Base-by-base conservation (phyloP, 2,329 filamentous ascomycete genomes). In the Cladorrhinum sp. region DNA sequence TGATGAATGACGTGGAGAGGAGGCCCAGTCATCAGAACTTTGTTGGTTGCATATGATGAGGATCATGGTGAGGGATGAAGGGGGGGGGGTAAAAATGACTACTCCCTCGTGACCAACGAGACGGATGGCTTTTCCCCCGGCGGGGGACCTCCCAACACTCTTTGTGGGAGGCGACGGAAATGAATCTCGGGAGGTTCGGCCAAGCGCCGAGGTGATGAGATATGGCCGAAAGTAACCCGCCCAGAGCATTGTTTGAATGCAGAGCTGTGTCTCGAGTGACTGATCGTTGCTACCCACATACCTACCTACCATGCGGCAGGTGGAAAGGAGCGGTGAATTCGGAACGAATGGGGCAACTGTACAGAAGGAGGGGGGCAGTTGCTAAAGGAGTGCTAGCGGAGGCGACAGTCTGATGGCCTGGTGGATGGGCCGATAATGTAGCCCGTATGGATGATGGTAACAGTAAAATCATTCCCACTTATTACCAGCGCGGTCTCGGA, bases 261-360 rank as follows among this genome's bases (percentile, higher is more conserved):
- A 52, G 57, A 51, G 54, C 58, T 48, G 61, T 50, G 52, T 60
- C 28, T 30, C 23, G 49, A 28, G 26, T 28, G 26, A 9, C n/a
- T n/a, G n/a, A n/a, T n/a, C n/a, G n/a, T n/a, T n/a, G n/a, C n/a
- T n/a, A n/a, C n/a, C n/a, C n/a, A n/a, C n/a, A n/a, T n/a, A n/a
- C n/a, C n/a, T n/a, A n/a, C n/a, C n/a, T 50, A 58, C 58, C 50
- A 59, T 57, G 59, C 59, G 49, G 60, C 60, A 54, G 59, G 57
- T 24, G n/a, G 48, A 60, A 65, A 64, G 59, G 62, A 65, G 66
- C 66, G 66, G 66, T 67, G 66, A 67, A 64, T 60, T 30, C 36
- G 61, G 39, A 49, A 55, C 42, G 36, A 53, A 54, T 28, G 14
- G 24, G 23, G 54, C 42, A 55, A 23, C 53, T 42, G 36, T 14